Evolutionary conservation across 2,329 filamentous ascomycete species (phyloP).

Genomic region (Metarhizium album): DNA sequence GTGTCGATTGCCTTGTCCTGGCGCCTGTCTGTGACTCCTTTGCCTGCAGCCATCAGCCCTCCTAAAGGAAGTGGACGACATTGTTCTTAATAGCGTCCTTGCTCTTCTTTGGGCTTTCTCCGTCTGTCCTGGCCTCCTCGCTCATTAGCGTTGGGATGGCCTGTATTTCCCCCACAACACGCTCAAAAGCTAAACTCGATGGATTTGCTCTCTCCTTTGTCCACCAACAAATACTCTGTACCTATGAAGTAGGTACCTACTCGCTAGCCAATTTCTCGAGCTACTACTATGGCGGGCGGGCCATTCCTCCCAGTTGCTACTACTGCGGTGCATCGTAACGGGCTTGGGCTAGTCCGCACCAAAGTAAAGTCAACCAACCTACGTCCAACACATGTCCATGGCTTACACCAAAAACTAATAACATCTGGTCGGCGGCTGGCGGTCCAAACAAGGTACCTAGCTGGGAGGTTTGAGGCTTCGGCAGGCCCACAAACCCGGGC

Average conservation of each 20-base stretch:
- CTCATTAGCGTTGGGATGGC: neutral
- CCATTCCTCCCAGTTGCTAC: neutral
- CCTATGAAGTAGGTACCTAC: no score
- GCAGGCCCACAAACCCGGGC: neutral
- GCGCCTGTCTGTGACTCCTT: no score
- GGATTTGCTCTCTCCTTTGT: no score
- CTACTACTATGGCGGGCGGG: conserved; percentile 4
- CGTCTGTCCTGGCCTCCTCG: neutral
- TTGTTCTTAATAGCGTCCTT: neutral
- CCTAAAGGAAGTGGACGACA: neutral
- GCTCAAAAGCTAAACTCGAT: no score
- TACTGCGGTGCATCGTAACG: no score
- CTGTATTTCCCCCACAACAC: no score
- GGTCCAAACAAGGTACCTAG: neutral
- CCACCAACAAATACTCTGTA: no score
- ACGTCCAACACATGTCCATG: neutral
- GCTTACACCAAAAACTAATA: neutral
- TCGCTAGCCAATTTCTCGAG: neutral
- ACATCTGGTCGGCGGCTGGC: neutral
- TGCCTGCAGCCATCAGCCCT: neutral
- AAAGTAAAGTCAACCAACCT: no score
- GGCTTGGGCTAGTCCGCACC: no score
- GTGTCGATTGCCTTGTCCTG: neutral
- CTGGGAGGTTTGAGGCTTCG: neutral
- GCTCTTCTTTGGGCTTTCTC: neutral